phyloP scores from a whole-genome alignment of 495 filamentous ascomycete species.

The Penicillium manginii region DNA sequence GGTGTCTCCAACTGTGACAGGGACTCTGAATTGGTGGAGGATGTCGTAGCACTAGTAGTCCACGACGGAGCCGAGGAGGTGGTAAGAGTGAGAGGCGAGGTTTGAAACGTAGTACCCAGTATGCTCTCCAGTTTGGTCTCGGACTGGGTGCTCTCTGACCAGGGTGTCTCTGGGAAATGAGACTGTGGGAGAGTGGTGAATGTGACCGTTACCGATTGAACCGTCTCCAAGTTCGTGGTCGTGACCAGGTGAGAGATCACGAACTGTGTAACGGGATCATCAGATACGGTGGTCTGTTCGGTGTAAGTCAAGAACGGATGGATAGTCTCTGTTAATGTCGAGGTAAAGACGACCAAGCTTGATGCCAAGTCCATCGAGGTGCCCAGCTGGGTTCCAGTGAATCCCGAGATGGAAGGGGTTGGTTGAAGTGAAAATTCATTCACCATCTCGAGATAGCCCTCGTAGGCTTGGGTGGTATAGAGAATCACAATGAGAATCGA shows the following conservation, averaged over 20 bases:
- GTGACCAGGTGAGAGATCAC: background rate
- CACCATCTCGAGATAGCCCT: constrained; percentile 16
- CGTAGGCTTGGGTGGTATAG: too few relatives aligned
- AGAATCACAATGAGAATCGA: too few relatives aligned
- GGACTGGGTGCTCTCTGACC: background rate
- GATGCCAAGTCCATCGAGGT: background rate
- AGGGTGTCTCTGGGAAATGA: background rate
- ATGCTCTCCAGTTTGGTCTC: background rate
- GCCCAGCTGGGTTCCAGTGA: background rate
- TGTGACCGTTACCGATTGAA: background rate
- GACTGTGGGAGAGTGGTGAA: background rate
- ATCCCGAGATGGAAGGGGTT: background rate
- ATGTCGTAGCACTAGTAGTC: background rate
- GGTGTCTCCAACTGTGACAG: background rate
- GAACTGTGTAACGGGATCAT: background rate
- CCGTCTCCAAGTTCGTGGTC: background rate
- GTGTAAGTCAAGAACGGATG: constrained; percentile 14
- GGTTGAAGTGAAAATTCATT: constrained; percentile 7
- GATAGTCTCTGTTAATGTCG: constrained; percentile 15
- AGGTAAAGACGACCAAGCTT: constrained; percentile 11
- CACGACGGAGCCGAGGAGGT: background rate
- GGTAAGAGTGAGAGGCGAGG: background rate
- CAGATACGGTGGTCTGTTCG: background rate
- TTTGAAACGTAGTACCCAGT: background rate
- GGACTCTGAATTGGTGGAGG: background rate